Evolutionary conservation across 108 stramenopile species (phyloP).

Genomic region (Nannochloropsis granulata): DNA sequence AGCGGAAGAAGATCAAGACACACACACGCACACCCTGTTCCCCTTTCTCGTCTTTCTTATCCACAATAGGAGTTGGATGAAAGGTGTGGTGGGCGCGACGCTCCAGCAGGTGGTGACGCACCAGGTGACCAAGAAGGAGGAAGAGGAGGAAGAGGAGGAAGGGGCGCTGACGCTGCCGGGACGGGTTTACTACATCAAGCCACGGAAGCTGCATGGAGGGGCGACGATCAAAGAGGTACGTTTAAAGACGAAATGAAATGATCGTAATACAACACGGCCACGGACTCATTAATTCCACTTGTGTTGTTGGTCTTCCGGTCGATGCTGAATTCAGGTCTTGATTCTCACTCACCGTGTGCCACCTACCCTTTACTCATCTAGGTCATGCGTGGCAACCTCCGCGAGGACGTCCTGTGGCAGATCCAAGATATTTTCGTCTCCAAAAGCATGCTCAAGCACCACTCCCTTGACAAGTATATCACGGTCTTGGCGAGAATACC

Average conservation of each 20-base stretch:
- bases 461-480: slow-evolving; percentile 34
- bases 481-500: slow-evolving; percentile 12
- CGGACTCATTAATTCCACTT: too few relatives aligned
- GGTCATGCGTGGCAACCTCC: slow-evolving; percentile 26
- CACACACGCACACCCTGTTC: too few relatives aligned
- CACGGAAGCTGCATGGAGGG: slow-evolving; percentile 24
- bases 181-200: slow-evolving; percentile 33
- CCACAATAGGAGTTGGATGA: not conserved
- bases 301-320: too few relatives aligned
- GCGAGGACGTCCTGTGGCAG: slow-evolving; percentile 39
- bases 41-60: not conserved
- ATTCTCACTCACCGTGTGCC: not conserved
- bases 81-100: not conserved
- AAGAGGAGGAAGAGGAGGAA: slow-evolving; percentile 11
- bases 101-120: not conserved
- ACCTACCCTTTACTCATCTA: not conserved
- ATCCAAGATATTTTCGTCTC: slow-evolving; percentile 36
- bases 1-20: too few relatives aligned
- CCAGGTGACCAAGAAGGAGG: not conserved
- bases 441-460: slow-evolving; percentile 35
- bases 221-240: slow-evolving; percentile 12
- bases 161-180: slow-evolving; percentile 19
- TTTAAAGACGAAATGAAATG: not conserved
- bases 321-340: too few relatives aligned
- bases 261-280: not conserved